These are phyloP conservation scores for Aspergillus leporis DNA, from an alignment of 495 filamentous ascomycete genomes.

Conservation along the genomic window DNA sequence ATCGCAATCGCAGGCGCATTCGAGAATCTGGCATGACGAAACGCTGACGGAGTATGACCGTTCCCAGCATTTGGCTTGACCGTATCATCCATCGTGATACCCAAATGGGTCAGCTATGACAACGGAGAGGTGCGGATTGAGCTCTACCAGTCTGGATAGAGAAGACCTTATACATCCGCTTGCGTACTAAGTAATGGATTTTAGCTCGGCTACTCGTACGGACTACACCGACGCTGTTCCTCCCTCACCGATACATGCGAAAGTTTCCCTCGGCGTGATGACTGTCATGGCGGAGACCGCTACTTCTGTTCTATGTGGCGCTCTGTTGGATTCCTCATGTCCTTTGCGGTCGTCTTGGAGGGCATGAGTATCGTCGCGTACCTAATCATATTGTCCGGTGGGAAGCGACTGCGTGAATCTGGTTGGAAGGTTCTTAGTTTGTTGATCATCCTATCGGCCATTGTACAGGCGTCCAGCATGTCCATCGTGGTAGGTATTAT, in stretches of 20 bases:
- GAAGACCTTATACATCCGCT: not conserved
- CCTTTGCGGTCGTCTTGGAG: slow-evolving; percentile 74
- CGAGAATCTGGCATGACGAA: not conserved
- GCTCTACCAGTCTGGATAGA: not conserved
- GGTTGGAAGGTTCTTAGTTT: slow-evolving; percentile 76
- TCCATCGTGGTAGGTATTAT: slow-evolving; percentile 69
- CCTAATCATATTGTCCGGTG: slow-evolving; percentile 71
- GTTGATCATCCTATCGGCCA: slow-evolving; percentile 60
- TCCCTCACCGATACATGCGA: slow-evolving; percentile 58
- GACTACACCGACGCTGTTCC: slow-evolving; percentile 79
- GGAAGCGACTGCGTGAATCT: slow-evolving; percentile 68
- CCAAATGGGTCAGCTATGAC: slow-evolving; percentile 78
- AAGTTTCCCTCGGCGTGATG: slow-evolving; percentile 60
- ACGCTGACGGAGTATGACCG: not conserved
- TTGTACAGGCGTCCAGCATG: slow-evolving; percentile 68
- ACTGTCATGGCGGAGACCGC: slow-evolving; percentile 67
- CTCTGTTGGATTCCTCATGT: slow-evolving; percentile 82
- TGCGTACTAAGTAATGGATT: slow-evolving; percentile 25
- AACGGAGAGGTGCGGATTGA: slow-evolving; percentile 52
- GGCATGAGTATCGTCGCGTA: slow-evolving; percentile 74
- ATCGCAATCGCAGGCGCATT: no score
- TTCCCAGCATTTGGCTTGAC: slow-evolving; percentile 75
- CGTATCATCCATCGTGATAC: slow-evolving; percentile 68
- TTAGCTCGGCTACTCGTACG: slow-evolving; percentile 64
- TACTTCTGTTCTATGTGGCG: slow-evolving; percentile 94